Conservation (phyloP, 805 yeast species). For the Kurtzmaniella cleridarum region DNA sequence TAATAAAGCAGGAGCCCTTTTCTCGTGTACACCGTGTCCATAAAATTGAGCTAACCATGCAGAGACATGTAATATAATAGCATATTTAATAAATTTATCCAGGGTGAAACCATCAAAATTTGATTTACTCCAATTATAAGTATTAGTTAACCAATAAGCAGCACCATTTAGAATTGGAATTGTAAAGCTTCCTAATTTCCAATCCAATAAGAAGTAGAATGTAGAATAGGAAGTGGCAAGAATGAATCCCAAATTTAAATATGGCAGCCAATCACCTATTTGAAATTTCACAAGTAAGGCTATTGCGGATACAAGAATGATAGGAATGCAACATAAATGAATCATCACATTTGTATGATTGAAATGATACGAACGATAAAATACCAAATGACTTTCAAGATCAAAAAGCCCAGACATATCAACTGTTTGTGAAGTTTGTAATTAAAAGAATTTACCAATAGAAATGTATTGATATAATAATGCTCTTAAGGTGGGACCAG, state of each 20-base stretch:
- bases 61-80: slow-evolving; percentile 40
- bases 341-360: slow-evolving; percentile 62
- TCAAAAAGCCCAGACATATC: slow-evolving; percentile 32
- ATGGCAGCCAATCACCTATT: slow-evolving; percentile 15
- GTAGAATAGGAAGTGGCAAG: slow-evolving; percentile 43
- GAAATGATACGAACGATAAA: slow-evolving; percentile 46
- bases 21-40: slow-evolving; percentile 82
- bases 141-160: slow-evolving; percentile 16
- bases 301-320: slow-evolving; percentile 55
- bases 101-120: slow-evolving; percentile 5
- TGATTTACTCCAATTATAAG: slow-evolving; percentile 11
- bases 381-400: slow-evolving; percentile 32
- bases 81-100: slow-evolving; percentile 19
- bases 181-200: slow-evolving; percentile 31
- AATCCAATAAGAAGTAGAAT: slow-evolving; percentile 59
- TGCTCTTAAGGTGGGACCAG: too few relatives aligned
- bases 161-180: slow-evolving; percentile 17
- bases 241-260: slow-evolving; percentile 43
- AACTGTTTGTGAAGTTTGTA: too few relatives aligned
- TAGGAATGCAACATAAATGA: slow-evolving; percentile 77
- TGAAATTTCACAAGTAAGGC: slow-evolving; percentile 30
- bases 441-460: too few relatives aligned
- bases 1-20: slow-evolving; percentile 77
- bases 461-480: too few relatives aligned
- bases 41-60: slow-evolving; percentile 83